phyloP scores from a whole-genome alignment of 2,329 filamentous ascomycete species.

The Verticillium alfalfae region DNA sequence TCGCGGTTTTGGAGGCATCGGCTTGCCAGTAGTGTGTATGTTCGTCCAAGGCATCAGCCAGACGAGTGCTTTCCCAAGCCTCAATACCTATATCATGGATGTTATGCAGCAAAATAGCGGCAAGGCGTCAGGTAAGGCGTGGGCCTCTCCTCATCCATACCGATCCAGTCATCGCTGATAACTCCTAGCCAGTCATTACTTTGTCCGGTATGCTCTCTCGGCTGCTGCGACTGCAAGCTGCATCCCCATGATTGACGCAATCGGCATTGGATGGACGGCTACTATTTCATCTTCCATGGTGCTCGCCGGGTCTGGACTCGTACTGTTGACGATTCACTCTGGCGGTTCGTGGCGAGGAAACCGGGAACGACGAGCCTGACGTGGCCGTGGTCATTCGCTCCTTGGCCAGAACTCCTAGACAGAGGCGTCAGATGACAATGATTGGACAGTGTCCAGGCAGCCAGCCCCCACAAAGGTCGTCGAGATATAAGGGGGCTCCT shows the following conservation, averaged over 20 bases:
- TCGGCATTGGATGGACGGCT: conserved; percentile 66
- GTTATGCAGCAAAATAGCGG: conserved; percentile 8
- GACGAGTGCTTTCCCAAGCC: conserved; percentile 61
- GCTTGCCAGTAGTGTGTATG: conserved; percentile 49
- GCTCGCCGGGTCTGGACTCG: neutral
- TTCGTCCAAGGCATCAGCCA: conserved; percentile 65
- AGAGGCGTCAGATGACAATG: no score
- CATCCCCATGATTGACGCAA: conserved; percentile 65
- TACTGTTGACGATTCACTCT: neutral
- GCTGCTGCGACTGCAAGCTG: conserved; percentile 66
- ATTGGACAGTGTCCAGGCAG: no score
- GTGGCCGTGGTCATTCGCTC: no score
- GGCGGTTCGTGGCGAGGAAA: neutral
- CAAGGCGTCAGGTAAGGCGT: conserved; percentile 5
- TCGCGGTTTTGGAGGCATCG: conserved; percentile 41
- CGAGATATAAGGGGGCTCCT: no score
- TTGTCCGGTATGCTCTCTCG: conserved; percentile 70
- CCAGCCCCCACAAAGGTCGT: no score
- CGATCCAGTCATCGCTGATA: no score
- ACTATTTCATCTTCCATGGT: conserved; percentile 22
- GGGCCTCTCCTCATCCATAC: no score
- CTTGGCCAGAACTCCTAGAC: no score
- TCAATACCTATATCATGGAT: conserved; percentile 50
- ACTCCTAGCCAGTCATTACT: conserved; percentile 67
- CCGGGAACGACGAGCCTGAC: no score